Evolutionary conservation across 371 early-diverging fungal species (phyloP).

Genomic region (Mortierella sp.): DNA sequence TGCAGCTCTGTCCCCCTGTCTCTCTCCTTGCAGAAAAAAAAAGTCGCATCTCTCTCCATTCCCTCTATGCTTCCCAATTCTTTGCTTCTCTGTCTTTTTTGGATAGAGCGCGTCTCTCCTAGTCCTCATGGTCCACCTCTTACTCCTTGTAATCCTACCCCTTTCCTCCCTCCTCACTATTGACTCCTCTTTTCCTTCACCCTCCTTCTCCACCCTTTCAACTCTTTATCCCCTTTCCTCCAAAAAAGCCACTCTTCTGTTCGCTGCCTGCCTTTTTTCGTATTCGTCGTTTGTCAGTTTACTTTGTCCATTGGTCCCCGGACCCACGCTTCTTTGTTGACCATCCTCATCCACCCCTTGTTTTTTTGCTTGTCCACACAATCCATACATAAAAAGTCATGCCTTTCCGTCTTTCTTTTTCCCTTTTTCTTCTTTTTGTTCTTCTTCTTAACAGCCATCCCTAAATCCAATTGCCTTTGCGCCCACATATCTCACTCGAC

Average conservation of each 20-base stretch:
- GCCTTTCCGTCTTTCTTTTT: not conserved
- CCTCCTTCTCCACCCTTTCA: not conserved
- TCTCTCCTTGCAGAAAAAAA: not conserved
- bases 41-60: not conserved
- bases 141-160: not conserved
- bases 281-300: not conserved
- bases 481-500: not conserved
- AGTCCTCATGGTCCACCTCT: not conserved
- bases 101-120: not conserved
- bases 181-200: not conserved
- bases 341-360: no score
- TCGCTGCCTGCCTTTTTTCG: not conserved
- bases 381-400: conserved; percentile 7
- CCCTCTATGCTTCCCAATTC: not conserved
- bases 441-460: not conserved
- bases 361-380: not conserved
- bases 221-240: not conserved
- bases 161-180: not conserved
- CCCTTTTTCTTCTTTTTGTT: not conserved
- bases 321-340: not conserved
- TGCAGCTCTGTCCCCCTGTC: no score
- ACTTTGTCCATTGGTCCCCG: not conserved
- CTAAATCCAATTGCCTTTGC: not conserved
- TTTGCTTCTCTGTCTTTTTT: not conserved
- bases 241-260: not conserved